Base-by-base conservation (phyloP, 169 alveolate species). In the Condylostoma magnum region DNA sequence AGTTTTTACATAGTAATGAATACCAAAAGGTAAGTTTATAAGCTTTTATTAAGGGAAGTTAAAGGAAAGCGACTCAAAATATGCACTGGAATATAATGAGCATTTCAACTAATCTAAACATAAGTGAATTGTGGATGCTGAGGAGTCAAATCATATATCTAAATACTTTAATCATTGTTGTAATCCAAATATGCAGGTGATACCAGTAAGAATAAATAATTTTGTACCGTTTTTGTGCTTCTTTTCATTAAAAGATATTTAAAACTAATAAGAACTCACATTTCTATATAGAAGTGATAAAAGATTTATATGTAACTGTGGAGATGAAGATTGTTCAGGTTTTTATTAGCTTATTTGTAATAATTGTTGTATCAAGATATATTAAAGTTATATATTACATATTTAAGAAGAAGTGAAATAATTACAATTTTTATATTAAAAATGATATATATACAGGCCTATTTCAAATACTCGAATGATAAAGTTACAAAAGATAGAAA, bases 161-260 rank as follows among this genome's bases (percentile, higher is more conserved):
- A 67, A 65, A 10, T 67, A 48, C 6, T 12, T 67, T n/a, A 67
- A 67, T 67, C 76, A 67, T 50, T 33, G 76, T 47, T 50, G 65
- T 36, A 46, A 46, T 4, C 76, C 76, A 12, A 67, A 67, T 34
- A n/a, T 46, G n/a, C 37, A 67, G 20, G 66, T 36, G 28, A 18
- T 27, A 20, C 33, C 52, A 28, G 44, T 67, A 20, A 67, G 76
- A 50, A 50, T 67, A 5, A 34, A 67, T 34, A 33, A 10, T 47
- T 25, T 47, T 20, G 33, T 67, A 3, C 76, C 76, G 12, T 27
- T 3, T 8, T 20, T 67, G 4, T 38, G 54, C 5, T 67, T 67
- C 25, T 67, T 67, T 31, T 22, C 67, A n/a, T 15, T n/a, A 48
- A 48, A 34, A 47, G 67, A 3, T 34, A 67, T 67, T 4, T 25